Conservation (phyloP, 164 flowering plant species). For the Amborella trichopoda region DNA sequence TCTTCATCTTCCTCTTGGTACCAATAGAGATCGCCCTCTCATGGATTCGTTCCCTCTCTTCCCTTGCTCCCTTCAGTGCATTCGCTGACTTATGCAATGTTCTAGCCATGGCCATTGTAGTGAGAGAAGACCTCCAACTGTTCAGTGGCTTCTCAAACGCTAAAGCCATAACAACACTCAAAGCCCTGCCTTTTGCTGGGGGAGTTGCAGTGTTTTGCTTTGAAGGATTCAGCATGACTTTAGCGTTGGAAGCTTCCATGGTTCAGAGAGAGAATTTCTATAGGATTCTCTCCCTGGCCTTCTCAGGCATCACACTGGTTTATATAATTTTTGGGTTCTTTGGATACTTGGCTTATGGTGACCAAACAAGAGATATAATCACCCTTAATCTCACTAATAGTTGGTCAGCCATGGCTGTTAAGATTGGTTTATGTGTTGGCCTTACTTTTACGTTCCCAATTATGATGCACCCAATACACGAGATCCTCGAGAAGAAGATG, state of each 20-base stretch:
- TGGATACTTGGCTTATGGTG: constrained; percentile 23
- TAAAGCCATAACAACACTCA: constrained; percentile 4
- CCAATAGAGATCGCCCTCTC: constrained; percentile 17
- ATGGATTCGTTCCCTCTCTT: constrained; percentile 16
- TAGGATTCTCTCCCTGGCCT: constrained; percentile 8
- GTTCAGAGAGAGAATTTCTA: constrained; percentile 9
- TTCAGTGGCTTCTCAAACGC: constrained; percentile 6
- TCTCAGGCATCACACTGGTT: constrained; percentile 9
- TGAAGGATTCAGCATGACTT: constrained; percentile 21
- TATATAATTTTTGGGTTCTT: constrained; percentile 16
- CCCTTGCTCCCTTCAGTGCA: constrained; percentile 17
- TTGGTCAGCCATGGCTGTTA: constrained; percentile 17
- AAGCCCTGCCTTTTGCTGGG: constrained; percentile 11
- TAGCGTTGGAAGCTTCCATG: constrained; percentile 19
- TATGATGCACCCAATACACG: constrained; percentile 23
- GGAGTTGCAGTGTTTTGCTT: constrained; percentile 26
- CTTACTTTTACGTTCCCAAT: constrained; percentile 17
- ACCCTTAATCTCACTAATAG: constrained; percentile 19
- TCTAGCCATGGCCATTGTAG: constrained; percentile 17
- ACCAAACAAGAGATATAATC: constrained; percentile 16
- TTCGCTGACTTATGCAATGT: constrained; percentile 18
- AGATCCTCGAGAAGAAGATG: constrained; percentile 14
- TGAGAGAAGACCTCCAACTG: constrained; percentile 12
- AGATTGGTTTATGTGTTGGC: constrained; percentile 19
- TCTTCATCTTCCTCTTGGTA: constrained; percentile 9